phyloP scores from a whole-genome alignment of 768 basidiomycete species.

The Tulasnella sp. region DNA sequence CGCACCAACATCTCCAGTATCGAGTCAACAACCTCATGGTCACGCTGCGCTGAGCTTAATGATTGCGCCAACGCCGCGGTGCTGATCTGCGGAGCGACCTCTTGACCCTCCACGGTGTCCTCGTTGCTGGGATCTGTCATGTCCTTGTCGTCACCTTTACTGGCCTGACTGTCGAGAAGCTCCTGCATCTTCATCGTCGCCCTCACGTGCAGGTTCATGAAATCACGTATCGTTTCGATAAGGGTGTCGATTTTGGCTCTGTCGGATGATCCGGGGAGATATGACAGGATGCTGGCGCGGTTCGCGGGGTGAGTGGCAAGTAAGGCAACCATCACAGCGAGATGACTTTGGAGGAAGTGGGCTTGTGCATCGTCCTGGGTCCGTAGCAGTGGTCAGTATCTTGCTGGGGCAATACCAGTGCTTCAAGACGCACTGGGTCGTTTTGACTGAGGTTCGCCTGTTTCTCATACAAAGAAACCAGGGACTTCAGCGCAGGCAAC shows the following conservation, averaged over 20 bases:
- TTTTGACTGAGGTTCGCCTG: constrained; percentile 24
- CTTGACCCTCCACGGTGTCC: background rate
- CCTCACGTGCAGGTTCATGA: constrained; percentile 33
- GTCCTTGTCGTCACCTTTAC: background rate
- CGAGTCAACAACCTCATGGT: constrained; percentile 17
- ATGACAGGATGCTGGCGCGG: constrained; percentile 26
- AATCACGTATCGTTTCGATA: constrained; percentile 31
- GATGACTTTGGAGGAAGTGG: constrained; percentile 46
- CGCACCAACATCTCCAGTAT: constrained; percentile 19
- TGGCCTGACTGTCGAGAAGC: constrained; percentile 17
- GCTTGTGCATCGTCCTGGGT: constrained; percentile 17
- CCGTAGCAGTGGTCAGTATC: too few relatives aligned
- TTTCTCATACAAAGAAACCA: constrained; percentile 36
- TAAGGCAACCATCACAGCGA: constrained; percentile 58
- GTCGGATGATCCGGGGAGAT: constrained; percentile 28
- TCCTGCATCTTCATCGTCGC: constrained; percentile 17
- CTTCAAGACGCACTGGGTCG: constrained; percentile 19
- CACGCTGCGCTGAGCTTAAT: constrained; percentile 8
- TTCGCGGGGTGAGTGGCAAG: constrained; percentile 28
- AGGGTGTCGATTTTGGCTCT: constrained; percentile 27
- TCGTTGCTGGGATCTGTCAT: background rate
- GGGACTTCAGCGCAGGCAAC: constrained; percentile 38
- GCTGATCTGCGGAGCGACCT: constrained; percentile 14
- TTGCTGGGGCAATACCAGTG: background rate
- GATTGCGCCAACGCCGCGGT: background rate